Base-by-base conservation (phyloP, 164 flowering plant genomes). In the Protea cynaroides region DNA sequence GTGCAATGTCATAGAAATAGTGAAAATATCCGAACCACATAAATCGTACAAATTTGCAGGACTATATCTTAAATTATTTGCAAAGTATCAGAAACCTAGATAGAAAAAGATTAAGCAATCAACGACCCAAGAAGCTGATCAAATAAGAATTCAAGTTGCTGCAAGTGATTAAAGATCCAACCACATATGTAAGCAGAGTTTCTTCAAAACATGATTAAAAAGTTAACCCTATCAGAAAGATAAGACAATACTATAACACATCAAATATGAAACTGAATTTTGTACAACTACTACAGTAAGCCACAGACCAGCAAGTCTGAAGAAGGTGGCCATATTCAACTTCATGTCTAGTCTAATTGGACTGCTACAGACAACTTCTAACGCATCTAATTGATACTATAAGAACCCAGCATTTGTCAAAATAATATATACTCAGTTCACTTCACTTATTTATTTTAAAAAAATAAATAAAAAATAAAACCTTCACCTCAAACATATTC, bases 401-500 rank as follows among this genome's bases (percentile, higher is more conserved):
- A 23, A 11, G 15, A 55, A 25, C 58, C 12, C 58, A 18, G 22
- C 19, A 58, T 25, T n/a, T 21, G 61, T 10, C 14, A 66, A 21
- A 8, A 11, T 15, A 29, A 34, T 17, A n/a, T n/a, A n/a, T n/a
- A n/a, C n/a, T n/a, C 34, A 29, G 2, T 29, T 29, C 4, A 29
- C 5, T 5, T 29, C 34, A 3, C 34, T 29, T 29, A 29, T 29
- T 5, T 5, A 29, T n/a, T n/a, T n/a, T 2, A 29, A 29, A 29
- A 29, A 29, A 29, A 29, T 2, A 62, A 7, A 62, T 14, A 25
- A 50, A 47, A 37, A 43, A 15, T 38, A 47, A 13, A 13, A 18
- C 52, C 74, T 87, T 74, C 63, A 86, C 97, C 92, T 91, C 99
- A 81, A 94, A 89, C 88, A 88, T 84, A 72, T 91, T 94, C 65